Conservation (phyloP, 2,329 filamentous ascomycete genomes). For the Pseudogymnoascus sp. region DNA sequence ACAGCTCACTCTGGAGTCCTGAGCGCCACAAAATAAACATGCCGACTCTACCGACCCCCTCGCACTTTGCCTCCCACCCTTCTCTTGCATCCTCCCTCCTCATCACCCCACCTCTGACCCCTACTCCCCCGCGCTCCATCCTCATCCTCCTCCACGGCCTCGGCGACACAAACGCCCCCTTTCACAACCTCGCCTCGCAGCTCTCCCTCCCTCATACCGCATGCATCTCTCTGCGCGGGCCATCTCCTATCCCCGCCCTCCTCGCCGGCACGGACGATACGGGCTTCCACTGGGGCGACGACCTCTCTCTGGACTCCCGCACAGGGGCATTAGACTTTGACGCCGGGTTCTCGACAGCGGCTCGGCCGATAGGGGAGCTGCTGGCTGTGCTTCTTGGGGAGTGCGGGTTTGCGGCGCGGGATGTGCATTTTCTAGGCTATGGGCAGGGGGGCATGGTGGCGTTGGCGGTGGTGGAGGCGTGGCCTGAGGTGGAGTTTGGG, state of each 20-base stretch:
- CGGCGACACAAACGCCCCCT: slow-evolving; percentile 52
- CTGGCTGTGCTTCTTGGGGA: slow-evolving; percentile 38
- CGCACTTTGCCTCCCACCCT: slow-evolving; percentile 40
- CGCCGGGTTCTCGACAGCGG: slow-evolving; percentile 39
- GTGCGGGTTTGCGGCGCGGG: slow-evolving; percentile 40
- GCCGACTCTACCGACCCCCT: slow-evolving; percentile 27
- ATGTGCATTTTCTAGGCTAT: slow-evolving; percentile 46
- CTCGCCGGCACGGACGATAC: slow-evolving; percentile 24
- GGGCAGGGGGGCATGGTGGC: slow-evolving; percentile 50
- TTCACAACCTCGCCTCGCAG: slow-evolving; percentile 48
- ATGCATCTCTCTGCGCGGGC: slow-evolving; percentile 53
- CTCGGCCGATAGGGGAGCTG: slow-evolving; percentile 35
- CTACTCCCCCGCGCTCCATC: slow-evolving; percentile 46
- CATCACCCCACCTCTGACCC: slow-evolving; percentile 25
- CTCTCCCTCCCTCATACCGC: slow-evolving; percentile 57
- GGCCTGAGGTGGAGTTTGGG: slow-evolving; percentile 34
- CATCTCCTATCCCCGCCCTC: slow-evolving; percentile 49
- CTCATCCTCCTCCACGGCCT: slow-evolving; percentile 62
- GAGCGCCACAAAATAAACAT: neutral
- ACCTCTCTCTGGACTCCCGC: slow-evolving; percentile 45
- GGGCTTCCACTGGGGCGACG: slow-evolving; percentile 51
- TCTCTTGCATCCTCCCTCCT: slow-evolving; percentile 19
- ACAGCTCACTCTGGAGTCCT: neutral
- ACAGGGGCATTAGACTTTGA: slow-evolving; percentile 46
- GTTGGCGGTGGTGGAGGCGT: slow-evolving; percentile 31